These are phyloP conservation scores for Diaporthe vexans DNA, from an alignment of 2,329 filamentous ascomycete species.

Conservation along the genomic window DNA sequence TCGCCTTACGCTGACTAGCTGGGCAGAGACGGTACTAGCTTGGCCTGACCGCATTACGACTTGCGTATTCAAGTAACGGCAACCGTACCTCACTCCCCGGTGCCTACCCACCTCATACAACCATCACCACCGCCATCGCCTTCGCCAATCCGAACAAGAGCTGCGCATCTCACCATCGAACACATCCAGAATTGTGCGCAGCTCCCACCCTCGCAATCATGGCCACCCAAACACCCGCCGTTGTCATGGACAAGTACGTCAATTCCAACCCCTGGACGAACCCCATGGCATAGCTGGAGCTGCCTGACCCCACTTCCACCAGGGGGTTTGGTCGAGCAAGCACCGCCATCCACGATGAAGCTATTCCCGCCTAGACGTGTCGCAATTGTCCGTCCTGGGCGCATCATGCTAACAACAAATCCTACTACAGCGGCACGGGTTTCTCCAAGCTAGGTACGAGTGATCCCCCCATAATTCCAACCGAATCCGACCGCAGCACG, in stretches of 20 bases:
- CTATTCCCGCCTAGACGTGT: slow-evolving; percentile 29
- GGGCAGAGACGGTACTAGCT: slow-evolving; percentile 23
- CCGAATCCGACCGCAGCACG: slow-evolving; percentile 25
- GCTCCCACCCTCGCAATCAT: slow-evolving; percentile 66
- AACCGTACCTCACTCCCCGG: background rate
- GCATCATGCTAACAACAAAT: slow-evolving; percentile 54
- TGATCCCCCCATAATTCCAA: slow-evolving; percentile 14
- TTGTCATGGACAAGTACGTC: slow-evolving; percentile 99
- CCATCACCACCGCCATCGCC: slow-evolving; percentile 31
- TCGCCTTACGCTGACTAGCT: background rate
- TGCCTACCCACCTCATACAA: slow-evolving; percentile 32
- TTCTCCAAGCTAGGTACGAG: slow-evolving; percentile 96
- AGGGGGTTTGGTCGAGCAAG: slow-evolving; percentile 41
- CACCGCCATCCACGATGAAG: slow-evolving; percentile 40
- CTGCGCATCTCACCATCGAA: slow-evolving; percentile 42
- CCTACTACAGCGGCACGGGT: slow-evolving; percentile 86
- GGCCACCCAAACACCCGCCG: slow-evolving; percentile 98
- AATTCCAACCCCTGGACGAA: slow-evolving; percentile 49
- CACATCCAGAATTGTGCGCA: slow-evolving; percentile 48
- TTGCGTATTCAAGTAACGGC: slow-evolving; percentile 28
- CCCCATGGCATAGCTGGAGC: slow-evolving; percentile 42
- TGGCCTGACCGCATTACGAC: slow-evolving; percentile 37
- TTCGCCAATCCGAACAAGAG: slow-evolving; percentile 30
- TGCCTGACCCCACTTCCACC: slow-evolving; percentile 43
- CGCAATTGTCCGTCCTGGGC: background rate